A percentile compares a stretch with the other conserved stretches of the same genome.
Conservation (phyloP, 805 yeast species). For the Tetrapisispora iriomotensis region DNA sequence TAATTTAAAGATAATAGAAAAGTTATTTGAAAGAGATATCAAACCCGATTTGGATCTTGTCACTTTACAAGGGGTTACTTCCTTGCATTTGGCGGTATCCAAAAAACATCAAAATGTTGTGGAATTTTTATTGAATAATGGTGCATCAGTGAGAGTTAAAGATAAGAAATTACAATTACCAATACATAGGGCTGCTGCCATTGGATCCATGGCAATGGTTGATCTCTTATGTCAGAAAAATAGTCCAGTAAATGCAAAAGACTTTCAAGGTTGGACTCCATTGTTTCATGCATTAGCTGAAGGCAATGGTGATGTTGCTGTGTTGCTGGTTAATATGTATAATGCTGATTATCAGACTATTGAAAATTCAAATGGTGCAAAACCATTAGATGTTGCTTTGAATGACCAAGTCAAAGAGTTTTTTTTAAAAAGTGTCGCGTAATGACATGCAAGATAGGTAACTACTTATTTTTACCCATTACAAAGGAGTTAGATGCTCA, state of each 20-base stretch:
- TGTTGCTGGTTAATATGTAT: slow-evolving; percentile 40
- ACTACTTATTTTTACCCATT: not conserved
- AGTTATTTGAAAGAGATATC: slow-evolving; percentile 41
- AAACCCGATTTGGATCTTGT: slow-evolving; percentile 50
- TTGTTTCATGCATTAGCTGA: slow-evolving; percentile 86
- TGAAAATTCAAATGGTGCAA: slow-evolving; percentile 43
- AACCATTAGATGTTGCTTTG: slow-evolving; percentile 45
- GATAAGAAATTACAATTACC: slow-evolving; percentile 61
- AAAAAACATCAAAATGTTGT: slow-evolving; percentile 52
- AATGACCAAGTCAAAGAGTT: slow-evolving; percentile 41
- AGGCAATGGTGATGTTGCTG: slow-evolving; percentile 73
- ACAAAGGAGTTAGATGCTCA: not conserved
- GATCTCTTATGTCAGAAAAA: slow-evolving; percentile 41
- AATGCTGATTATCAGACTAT: slow-evolving; percentile 53
- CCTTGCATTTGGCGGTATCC: slow-evolving; percentile 67
- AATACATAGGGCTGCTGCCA: slow-evolving; percentile 74
- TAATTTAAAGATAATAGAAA: slow-evolving; percentile 39
- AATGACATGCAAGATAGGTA: not conserved
- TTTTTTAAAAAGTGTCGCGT: slow-evolving; percentile 23
- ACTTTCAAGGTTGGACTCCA: slow-evolving; percentile 71
- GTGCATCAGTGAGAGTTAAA: slow-evolving; percentile 53
- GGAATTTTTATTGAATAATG: slow-evolving; percentile 42
- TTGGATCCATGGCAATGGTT: slow-evolving; percentile 54
- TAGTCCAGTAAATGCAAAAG: slow-evolving; percentile 60
- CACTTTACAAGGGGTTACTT: slow-evolving; percentile 63